Conservation (phyloP, 495 filamentous ascomycete genomes). For the Aspergillus indologenus region DNA sequence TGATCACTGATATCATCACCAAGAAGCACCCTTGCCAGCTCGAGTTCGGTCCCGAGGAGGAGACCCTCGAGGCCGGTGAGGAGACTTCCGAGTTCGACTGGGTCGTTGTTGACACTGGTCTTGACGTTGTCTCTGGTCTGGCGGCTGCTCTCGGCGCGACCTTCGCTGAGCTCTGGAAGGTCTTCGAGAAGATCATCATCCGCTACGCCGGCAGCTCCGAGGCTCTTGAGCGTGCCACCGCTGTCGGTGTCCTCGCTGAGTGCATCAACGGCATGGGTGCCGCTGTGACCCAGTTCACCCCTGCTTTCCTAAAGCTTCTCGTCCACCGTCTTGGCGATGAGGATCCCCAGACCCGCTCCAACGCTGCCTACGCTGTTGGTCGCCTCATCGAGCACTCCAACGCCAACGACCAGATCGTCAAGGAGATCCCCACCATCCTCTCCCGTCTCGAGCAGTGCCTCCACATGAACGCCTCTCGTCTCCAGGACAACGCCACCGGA, state of each 20-base stretch:
- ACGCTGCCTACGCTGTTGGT: slow-evolving; percentile 87
- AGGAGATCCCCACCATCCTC: slow-evolving; percentile 72
- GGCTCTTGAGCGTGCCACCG: slow-evolving; percentile 78
- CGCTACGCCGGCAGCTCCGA: slow-evolving; percentile 84
- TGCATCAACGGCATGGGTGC: slow-evolving; percentile 81
- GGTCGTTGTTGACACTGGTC: slow-evolving; percentile 89
- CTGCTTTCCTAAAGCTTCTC: slow-evolving; percentile 71
- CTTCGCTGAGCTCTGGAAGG: slow-evolving; percentile 86
- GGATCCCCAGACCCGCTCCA: slow-evolving; percentile 89
- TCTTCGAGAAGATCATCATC: slow-evolving; percentile 85
- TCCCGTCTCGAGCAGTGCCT: slow-evolving; percentile 81
- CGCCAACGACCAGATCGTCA: slow-evolving; percentile 65
- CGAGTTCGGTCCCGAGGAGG: slow-evolving; percentile 77
- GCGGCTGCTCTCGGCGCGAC: slow-evolving; percentile 75
- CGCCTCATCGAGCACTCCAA: slow-evolving; percentile 77
- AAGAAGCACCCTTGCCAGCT: slow-evolving; percentile 90
- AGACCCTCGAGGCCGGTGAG: slow-evolving; percentile 63
- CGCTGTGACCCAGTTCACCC: slow-evolving; percentile 73
- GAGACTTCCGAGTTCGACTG: slow-evolving; percentile 96
- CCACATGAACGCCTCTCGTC: slow-evolving; percentile 66
- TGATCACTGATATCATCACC: slow-evolving; percentile 69
- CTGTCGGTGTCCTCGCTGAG: slow-evolving; percentile 89
- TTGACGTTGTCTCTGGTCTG: slow-evolving; percentile 83
- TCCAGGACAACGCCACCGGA: slow-evolving; percentile 91
- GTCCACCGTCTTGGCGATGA: slow-evolving; percentile 85